Percentiles rank a stretch among this genome's conserved stretches.
These are phyloP conservation scores for Bassia scoparia DNA, from an alignment of 148 eudicot genomes.

Conservation along the genomic window DNA sequence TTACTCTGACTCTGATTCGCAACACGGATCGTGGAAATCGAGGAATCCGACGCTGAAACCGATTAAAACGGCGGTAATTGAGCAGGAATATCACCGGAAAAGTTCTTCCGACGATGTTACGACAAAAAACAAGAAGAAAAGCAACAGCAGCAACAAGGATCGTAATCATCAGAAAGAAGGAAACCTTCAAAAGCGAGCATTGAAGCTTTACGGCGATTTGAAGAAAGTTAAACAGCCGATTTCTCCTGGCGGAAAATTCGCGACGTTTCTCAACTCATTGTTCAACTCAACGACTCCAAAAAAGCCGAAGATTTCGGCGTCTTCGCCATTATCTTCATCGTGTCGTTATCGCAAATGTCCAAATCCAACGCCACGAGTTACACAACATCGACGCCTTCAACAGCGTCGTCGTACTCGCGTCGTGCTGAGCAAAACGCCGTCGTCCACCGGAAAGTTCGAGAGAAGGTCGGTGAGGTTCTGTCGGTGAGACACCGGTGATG, in stretches of 20 bases:
- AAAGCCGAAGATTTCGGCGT: slow-evolving; percentile 34
- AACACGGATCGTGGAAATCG: slow-evolving; percentile 17
- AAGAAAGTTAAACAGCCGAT: slow-evolving; percentile 84
- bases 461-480: slow-evolving; percentile 34
- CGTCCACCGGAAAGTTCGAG: slow-evolving; percentile 31
- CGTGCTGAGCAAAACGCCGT: slow-evolving; percentile 41
- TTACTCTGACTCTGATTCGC: slow-evolving; percentile 29
- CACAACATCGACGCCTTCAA: slow-evolving; percentile 22
- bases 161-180: too few relatives aligned
- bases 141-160: not conserved
- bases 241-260: slow-evolving; percentile 79
- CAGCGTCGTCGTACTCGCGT: slow-evolving; percentile 34
- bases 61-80: slow-evolving; percentile 18
- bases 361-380: not conserved
- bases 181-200: slow-evolving; percentile 33
- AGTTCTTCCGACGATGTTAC: slow-evolving; percentile 37
- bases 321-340: slow-evolving; percentile 1
- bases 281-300: slow-evolving; percentile 42
- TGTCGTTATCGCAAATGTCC: slow-evolving; percentile 5
- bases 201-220: slow-evolving; percentile 79
- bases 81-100: slow-evolving; percentile 30
- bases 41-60: slow-evolving; percentile 19
- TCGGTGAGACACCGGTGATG: slow-evolving; percentile 23
- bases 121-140: slow-evolving; percentile 10
- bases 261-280: slow-evolving; percentile 67